Evolutionary conservation across 176 grass and related monocot genomes (phyloP).

Genomic region (Otatea glauca): DNA sequence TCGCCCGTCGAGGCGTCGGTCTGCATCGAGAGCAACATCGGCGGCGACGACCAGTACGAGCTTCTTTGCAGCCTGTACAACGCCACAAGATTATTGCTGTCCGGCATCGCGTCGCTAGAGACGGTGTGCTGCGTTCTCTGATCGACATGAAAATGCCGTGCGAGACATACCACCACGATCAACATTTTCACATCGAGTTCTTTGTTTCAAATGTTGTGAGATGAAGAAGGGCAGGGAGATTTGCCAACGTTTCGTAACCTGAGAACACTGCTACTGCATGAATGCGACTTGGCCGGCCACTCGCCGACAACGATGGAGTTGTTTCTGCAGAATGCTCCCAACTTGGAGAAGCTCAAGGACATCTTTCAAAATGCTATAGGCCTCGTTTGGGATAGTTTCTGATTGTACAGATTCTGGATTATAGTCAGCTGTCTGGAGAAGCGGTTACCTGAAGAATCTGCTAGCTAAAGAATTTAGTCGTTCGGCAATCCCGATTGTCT

Average conservation of each 20-base stretch:
- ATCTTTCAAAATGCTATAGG: no score
- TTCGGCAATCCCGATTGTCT: no score
- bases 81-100: neutral
- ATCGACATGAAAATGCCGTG: no score
- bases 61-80: conserved; percentile 17
- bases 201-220: neutral
- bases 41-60: neutral
- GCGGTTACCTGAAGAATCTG: no score
- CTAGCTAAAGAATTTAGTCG: no score
- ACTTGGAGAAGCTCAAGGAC: no score
- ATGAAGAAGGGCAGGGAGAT: neutral
- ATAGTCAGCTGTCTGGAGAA: no score
- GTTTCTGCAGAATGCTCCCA: conserved; percentile 15
- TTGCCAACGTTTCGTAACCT: neutral
- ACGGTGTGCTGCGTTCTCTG: neutral
- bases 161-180: no score
- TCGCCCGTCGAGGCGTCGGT: neutral
- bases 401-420: no score
- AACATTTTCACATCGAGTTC: neutral
- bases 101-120: conserved; percentile 3
- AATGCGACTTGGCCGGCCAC: conserved; percentile 1
- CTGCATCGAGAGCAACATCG: neutral
- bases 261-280: neutral
- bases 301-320: neutral
- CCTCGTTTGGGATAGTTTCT: no score